Conservation (phyloP, 2,329 filamentous ascomycete species). For the Corynespora cassiicola region DNA sequence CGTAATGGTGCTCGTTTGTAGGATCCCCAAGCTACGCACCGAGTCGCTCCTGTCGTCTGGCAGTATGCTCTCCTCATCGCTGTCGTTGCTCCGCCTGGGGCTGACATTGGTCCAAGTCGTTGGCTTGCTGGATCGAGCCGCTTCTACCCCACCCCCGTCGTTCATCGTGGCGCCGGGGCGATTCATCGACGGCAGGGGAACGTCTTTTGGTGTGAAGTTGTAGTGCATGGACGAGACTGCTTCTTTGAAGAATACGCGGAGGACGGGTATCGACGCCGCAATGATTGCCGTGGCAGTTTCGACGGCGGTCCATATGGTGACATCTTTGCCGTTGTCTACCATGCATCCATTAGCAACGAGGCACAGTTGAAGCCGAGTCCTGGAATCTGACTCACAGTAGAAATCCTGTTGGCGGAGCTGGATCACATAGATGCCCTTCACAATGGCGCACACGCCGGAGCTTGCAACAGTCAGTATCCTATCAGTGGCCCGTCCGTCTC, state of each 20-base stretch:
- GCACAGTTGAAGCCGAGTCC: neutral
- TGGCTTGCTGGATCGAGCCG: neutral
- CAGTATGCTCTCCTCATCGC: too few species aligned
- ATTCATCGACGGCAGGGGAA: neutral
- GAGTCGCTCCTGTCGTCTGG: too few species aligned
- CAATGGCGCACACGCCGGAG: slow-evolving; percentile 32
- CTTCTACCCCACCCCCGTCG: neutral
- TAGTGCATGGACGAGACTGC: slow-evolving; percentile 16
- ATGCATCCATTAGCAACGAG: neutral
- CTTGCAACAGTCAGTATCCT: slow-evolving; percentile 6
- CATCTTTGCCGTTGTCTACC: slow-evolving; percentile 33
- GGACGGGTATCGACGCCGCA: slow-evolving; percentile 35
- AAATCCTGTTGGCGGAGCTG: slow-evolving; percentile 32
- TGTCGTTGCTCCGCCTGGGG: too few species aligned
- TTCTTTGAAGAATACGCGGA: slow-evolving; percentile 41
- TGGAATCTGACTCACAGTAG: slow-evolving; percentile 19
- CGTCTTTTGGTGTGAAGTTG: neutral
- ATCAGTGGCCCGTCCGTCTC: too few species aligned
- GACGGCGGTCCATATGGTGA: slow-evolving; percentile 36
- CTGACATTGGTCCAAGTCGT: too few species aligned
- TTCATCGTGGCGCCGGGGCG: neutral
- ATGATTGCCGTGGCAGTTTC: slow-evolving; percentile 38
- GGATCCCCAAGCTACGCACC: too few species aligned
- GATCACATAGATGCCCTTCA: slow-evolving; percentile 32
- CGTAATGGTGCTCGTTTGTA: slow-evolving; percentile 6